phyloP scores from a whole-genome alignment of 192 early-diverging fungal species.

The Coemansia sp. region DNA sequence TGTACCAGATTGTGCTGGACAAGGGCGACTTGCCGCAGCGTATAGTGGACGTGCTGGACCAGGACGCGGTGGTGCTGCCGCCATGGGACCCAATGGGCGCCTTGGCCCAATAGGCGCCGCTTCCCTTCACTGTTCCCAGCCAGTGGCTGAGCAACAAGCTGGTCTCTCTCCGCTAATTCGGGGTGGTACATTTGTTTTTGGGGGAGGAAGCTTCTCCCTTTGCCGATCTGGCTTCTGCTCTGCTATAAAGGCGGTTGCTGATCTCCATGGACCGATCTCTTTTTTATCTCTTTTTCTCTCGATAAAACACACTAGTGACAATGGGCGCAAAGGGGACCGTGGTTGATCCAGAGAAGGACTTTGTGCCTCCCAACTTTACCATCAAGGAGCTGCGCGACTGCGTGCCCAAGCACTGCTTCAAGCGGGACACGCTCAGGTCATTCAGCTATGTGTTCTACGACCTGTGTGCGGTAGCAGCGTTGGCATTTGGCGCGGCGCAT shows the following conservation, averaged over 20 bases:
- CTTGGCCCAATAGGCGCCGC: slow-evolving; percentile 54
- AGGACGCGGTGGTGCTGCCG: slow-evolving; percentile 64
- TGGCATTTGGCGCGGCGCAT: slow-evolving; percentile 67
- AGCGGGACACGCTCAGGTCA: slow-evolving; percentile 76
- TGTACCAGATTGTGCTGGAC: slow-evolving; percentile 77
- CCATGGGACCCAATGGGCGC: slow-evolving; percentile 80
- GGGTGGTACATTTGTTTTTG: no score
- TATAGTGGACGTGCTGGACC: slow-evolving; percentile 60
- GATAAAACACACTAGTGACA: not conserved
- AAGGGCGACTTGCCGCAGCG: slow-evolving; percentile 61
- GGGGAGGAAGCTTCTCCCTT: no score
- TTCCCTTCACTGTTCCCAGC: no score
- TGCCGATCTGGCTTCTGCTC: no score
- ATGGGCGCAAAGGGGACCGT: slow-evolving; percentile 37
- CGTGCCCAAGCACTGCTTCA: slow-evolving; percentile 91
- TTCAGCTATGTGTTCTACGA: slow-evolving; percentile 80
- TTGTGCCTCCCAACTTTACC: slow-evolving; percentile 68
- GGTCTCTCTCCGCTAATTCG: no score
- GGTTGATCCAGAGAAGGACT: slow-evolving; percentile 45
- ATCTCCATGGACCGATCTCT: not conserved
- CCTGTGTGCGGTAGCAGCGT: slow-evolving; percentile 60
- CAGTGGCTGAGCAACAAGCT: no score
- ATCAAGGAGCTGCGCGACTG: slow-evolving; percentile 89
- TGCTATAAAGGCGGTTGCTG: not conserved
- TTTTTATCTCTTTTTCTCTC: slow-evolving; percentile 8